Percentiles rank a stretch among this genome's conserved stretches.
Evolutionary conservation across 2,329 filamentous ascomycete species (phyloP).

Genomic region (Talaromyces sp.): DNA sequence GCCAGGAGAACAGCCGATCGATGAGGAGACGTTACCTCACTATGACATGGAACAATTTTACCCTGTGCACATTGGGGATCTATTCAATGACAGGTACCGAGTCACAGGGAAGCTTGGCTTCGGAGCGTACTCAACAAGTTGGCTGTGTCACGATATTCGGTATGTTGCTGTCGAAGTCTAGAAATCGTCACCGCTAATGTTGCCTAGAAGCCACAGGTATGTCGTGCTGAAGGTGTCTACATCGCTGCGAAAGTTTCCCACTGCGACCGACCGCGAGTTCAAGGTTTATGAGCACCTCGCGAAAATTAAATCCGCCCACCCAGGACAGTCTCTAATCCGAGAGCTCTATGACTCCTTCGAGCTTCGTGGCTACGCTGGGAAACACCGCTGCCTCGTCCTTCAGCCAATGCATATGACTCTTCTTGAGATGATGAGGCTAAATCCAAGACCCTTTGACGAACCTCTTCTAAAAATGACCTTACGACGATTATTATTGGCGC

Average conservation of each 20-base stretch:
- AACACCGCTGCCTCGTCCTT: slow-evolving; percentile 34
- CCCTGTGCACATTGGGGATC: slow-evolving; percentile 5
- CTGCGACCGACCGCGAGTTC: slow-evolving; percentile 28
- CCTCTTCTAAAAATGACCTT: slow-evolving; percentile 35
- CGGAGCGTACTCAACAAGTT: slow-evolving; percentile 7
- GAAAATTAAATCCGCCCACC: slow-evolving; percentile 27
- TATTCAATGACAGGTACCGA: slow-evolving; percentile 2
- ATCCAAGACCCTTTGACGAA: slow-evolving; percentile 27
- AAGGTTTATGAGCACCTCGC: slow-evolving; percentile 30
- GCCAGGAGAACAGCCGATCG: slow-evolving; percentile 2
- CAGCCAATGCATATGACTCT: slow-evolving; percentile 34
- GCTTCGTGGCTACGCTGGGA: slow-evolving; percentile 25
- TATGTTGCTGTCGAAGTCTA: background rate
- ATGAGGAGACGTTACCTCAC: slow-evolving; percentile 9
- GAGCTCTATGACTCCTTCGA: slow-evolving; percentile 36
- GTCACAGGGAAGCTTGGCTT: slow-evolving; percentile 5
- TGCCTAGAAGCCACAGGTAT: slow-evolving; percentile 27
- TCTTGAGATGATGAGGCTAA: slow-evolving; percentile 35
- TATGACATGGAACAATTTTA: slow-evolving; percentile 7
- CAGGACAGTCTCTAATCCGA: slow-evolving; percentile 30
- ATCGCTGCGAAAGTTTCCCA: slow-evolving; percentile 18
- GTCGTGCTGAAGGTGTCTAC: slow-evolving; percentile 37
- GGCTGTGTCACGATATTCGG: slow-evolving; percentile 5
- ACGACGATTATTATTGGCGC: slow-evolving; percentile 33
- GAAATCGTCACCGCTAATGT: slow-evolving; percentile 1